Base-by-base conservation (phyloP, 371 early-diverging fungal species). In the Mycotypha africana region DNA sequence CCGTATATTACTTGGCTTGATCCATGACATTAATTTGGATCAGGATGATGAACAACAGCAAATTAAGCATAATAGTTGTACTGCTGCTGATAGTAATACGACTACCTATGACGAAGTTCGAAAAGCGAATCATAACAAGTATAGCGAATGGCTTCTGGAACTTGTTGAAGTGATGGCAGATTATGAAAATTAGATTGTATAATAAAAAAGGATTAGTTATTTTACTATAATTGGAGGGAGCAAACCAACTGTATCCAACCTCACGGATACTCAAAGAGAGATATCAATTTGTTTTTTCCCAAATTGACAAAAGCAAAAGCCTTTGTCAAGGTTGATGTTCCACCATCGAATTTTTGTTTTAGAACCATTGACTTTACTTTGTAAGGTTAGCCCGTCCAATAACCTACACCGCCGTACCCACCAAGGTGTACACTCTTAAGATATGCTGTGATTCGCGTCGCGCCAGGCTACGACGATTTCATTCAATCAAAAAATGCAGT, bases 81-180 rank as follows among this genome's bases (percentile, higher is more conserved):
- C 44, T 15, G 60, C 43, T 14, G 40, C 40, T 3, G 43, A 36
- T 4, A 28, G 43, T 25, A 22, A 8, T 19, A 33, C 33, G 14
- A 31, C 32, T 16, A 36, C 38, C 9, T 28, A 43, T 1, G 39
- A 44, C 9, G 54, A 58, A 4, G 38, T 38, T 6, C 42, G 47
- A 14, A 48, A 50, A 31, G 20, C 17, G 8, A 56, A 65, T 24
- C 58, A 59, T 20, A 25, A 45, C 2, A 55, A 53, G 12, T 70
- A 67, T 28, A 66, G 60, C 24, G 68, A 68, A 51, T 74, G 70
- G 68, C 35, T 74, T 22, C 47, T 64, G 50, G 64, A 67, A 38
- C 34, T 74, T n/a, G 62, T 63, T 38, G 70, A 68, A 32, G 54
- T 63, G 4, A 70, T 74, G 70, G 67, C 60, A 20, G 62, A 65